Percentiles rank a stretch among this genome's conserved stretches.
These are phyloP conservation scores for Pseudogymnoascus sp. DNA, from an alignment of 2,329 filamentous ascomycete species.

Conservation along the genomic window DNA sequence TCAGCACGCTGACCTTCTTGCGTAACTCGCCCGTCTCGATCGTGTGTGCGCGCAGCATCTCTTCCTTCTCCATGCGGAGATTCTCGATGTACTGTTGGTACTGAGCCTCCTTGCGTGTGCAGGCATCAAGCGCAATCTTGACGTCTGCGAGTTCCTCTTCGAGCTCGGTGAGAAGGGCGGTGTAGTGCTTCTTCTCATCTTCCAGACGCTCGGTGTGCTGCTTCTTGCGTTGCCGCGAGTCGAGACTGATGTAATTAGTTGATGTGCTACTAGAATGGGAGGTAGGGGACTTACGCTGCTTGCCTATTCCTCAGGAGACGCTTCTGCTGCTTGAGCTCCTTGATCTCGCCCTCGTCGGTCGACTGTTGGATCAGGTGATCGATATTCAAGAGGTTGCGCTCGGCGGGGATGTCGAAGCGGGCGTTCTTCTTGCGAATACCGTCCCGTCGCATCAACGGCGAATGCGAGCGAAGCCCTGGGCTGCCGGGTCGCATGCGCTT, in stretches of 20 bases:
- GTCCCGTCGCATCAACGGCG: conserved; percentile 51
- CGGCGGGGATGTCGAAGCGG: conserved; percentile 91
- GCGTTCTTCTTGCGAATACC: conserved; percentile 98
- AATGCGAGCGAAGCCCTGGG: conserved; percentile 63
- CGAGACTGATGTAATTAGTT: conserved; percentile 55
- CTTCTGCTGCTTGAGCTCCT: conserved; percentile 98
- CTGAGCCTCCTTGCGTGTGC: conserved; percentile 67
- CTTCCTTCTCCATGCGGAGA: conserved; percentile 81
- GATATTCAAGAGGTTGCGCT: conserved; percentile 90
- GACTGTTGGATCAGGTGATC: conserved; percentile 86
- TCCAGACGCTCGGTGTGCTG: conserved; percentile 94
- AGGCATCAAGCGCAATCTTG: conserved; percentile 63
- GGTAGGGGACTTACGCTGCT: conserved; percentile 69
- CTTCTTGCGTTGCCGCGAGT: conserved; percentile 96
- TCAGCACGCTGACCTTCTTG: conserved; percentile 83
- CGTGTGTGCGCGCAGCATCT: conserved; percentile 81
- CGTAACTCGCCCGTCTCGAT: conserved; percentile 85
- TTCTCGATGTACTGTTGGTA: conserved; percentile 69
- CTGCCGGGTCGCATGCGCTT: conserved; percentile 63
- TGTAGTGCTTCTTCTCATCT: conserved; percentile 91
- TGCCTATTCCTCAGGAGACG: conserved; percentile 89
- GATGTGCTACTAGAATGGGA: conserved; percentile 20
- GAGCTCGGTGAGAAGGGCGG: conserved; percentile 66
- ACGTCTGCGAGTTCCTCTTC: conserved; percentile 70
- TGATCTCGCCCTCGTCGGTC: conserved; percentile 86